Conservation (phyloP, 2,329 filamentous ascomycete genomes). For the Sarocladium strictum region DNA sequence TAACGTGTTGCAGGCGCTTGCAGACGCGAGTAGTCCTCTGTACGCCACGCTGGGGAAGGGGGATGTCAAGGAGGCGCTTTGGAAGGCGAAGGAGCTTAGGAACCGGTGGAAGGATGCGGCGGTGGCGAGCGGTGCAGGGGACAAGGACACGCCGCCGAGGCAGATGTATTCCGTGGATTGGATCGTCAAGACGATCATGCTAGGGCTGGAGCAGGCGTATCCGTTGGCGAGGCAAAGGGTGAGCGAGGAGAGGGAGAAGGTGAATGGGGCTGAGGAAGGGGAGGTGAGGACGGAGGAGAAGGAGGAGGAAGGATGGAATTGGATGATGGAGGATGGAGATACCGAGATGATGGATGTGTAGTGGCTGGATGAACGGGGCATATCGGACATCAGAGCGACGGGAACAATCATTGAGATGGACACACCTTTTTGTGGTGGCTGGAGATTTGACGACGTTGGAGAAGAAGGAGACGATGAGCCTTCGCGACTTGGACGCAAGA, state of each 20-base stretch:
- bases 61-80: constrained; percentile 51
- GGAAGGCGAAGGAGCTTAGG: constrained; percentile 61
- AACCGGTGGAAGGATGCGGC: constrained; percentile 62
- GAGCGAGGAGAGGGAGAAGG: constrained; percentile 7
- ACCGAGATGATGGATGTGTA: constrained; percentile 8
- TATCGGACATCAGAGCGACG: no score
- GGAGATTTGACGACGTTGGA: neutral
- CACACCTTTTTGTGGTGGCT: no score
- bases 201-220: constrained; percentile 54
- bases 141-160: constrained; percentile 32
- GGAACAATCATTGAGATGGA: no score
- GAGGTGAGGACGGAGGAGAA: constrained; percentile 11
- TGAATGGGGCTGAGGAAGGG: neutral
- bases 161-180: constrained; percentile 55
- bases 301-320: constrained; percentile 28
- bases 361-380: neutral
- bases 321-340: constrained; percentile 29
- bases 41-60: constrained; percentile 48
- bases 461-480: neutral
- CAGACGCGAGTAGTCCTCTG: constrained; percentile 51
- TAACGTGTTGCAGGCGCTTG: constrained; percentile 59
- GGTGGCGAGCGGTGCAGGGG: constrained; percentile 37
- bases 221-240: constrained; percentile 42
- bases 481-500: neutral
- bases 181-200: constrained; percentile 52